phyloP scores from a whole-genome alignment of 305 asterid genomes.

The Fraxinus sp. region DNA sequence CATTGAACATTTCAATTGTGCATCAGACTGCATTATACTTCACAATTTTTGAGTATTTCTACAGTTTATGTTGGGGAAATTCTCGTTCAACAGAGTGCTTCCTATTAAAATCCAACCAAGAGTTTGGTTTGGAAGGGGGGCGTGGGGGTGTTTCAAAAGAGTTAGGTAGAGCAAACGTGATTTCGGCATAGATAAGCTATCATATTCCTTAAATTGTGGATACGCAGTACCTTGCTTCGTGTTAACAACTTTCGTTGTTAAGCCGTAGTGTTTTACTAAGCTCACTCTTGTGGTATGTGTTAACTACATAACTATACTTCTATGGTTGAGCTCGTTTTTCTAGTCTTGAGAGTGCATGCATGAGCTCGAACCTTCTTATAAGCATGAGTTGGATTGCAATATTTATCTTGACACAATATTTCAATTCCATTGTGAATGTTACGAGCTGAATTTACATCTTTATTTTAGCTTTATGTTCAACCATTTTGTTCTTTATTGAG shows the following conservation, averaged over 20 bases:
- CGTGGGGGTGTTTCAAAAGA: neutral
- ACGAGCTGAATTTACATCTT: neutral
- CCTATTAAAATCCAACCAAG: neutral
- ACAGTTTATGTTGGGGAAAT: neutral
- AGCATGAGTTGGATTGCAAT: neutral
- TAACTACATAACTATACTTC: too few relatives aligned
- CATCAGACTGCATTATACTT: neutral
- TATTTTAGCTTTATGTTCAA: neutral
- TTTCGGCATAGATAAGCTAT: neutral
- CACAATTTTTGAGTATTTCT: neutral
- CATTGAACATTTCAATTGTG: conserved; percentile 14
- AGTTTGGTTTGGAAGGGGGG: neutral
- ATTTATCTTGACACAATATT: neutral
- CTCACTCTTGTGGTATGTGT: too few relatives aligned
- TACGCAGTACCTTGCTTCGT: neutral
- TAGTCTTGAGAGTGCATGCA: neutral
- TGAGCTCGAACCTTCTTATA: neutral
- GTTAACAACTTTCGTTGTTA: too few relatives aligned
- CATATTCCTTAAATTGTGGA: neutral
- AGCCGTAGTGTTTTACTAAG: too few relatives aligned
- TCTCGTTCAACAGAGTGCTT: neutral
- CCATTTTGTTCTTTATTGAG: neutral
- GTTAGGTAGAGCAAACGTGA: neutral
- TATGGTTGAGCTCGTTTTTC: too few relatives aligned
- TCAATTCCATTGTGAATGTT: neutral